Conservation (phyloP, 2,329 filamentous ascomycete genomes). For the Ramularia endophylla region DNA sequence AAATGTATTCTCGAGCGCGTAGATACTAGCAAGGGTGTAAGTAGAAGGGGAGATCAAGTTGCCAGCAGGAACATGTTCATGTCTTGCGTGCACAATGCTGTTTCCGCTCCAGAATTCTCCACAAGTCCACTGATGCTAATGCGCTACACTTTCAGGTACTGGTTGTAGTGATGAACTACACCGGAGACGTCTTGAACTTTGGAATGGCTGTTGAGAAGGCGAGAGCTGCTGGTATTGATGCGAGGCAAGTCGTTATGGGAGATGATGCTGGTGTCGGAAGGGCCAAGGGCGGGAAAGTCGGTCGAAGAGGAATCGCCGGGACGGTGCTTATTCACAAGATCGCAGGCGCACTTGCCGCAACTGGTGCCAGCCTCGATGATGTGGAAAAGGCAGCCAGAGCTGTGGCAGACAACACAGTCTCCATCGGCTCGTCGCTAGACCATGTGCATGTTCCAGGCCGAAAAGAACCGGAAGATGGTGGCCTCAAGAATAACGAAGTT, state of each 20-base stretch:
- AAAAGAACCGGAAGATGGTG: slow-evolving; percentile 48
- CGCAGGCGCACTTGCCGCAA: slow-evolving; percentile 72
- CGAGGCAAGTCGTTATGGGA: slow-evolving; percentile 85
- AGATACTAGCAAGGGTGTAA: slow-evolving; percentile 59
- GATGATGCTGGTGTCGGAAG: slow-evolving; percentile 90
- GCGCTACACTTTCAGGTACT: slow-evolving; percentile 53
- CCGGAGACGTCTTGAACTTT: slow-evolving; percentile 70
- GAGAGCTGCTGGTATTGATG: slow-evolving; percentile 66
- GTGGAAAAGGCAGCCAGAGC: slow-evolving; percentile 67
- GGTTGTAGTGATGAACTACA: slow-evolving; percentile 82
- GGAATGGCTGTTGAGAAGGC: slow-evolving; percentile 92
- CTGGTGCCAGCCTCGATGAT: slow-evolving; percentile 57
- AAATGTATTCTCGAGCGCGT: slow-evolving; percentile 68
- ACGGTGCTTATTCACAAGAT: slow-evolving; percentile 92
- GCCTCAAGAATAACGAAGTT: slow-evolving; percentile 54
- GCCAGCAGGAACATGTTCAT: too few species aligned
- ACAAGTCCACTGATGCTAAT: too few species aligned
- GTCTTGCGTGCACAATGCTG: too few species aligned
- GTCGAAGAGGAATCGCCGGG: slow-evolving; percentile 82
- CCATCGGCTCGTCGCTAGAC: slow-evolving; percentile 76
- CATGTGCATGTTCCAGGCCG: slow-evolving; percentile 93
- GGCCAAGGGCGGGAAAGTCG: slow-evolving; percentile 80
- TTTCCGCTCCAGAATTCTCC: too few species aligned
- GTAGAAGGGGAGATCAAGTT: too few species aligned
- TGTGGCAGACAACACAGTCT: slow-evolving; percentile 69